Conservation (phyloP, 2,329 filamentous ascomycete genomes). For the Xylaria sp. region DNA sequence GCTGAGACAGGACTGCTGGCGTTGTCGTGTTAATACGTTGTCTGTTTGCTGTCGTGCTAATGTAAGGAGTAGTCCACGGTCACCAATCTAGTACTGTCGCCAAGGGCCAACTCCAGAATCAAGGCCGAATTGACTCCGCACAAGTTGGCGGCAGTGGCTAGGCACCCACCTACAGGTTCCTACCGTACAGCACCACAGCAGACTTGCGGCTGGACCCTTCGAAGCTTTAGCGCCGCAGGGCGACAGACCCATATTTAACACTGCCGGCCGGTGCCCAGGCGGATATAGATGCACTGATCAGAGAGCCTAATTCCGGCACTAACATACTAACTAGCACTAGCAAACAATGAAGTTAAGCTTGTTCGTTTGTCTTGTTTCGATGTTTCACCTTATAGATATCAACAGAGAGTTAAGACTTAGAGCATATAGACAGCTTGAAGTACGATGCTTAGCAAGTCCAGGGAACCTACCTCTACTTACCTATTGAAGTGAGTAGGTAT, state of each 20-base stretch:
- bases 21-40: conserved; percentile 1
- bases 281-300: too few relatives aligned
- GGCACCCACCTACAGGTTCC: background rate
- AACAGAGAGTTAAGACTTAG: too few relatives aligned
- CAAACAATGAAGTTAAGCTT: too few relatives aligned
- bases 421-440: too few relatives aligned
- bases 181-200: background rate
- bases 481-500: too few relatives aligned
- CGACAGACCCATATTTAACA: conserved; percentile 13
- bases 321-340: too few relatives aligned
- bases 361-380: too few relatives aligned
- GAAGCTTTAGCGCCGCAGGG: conserved; percentile 7
- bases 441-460: background rate
- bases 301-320: too few relatives aligned
- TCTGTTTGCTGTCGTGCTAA: background rate
- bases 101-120: background rate
- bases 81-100: background rate
- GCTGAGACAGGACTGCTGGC: background rate
- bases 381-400: too few relatives aligned
- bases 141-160: background rate
- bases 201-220: background rate
- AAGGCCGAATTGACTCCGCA: background rate
- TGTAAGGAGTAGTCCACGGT: background rate
- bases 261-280: conserved; percentile 19
- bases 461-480: background rate